Evolutionary conservation across 106 monocot genomes (phyloP).

Genomic region (Platanthera zijinensis): DNA sequence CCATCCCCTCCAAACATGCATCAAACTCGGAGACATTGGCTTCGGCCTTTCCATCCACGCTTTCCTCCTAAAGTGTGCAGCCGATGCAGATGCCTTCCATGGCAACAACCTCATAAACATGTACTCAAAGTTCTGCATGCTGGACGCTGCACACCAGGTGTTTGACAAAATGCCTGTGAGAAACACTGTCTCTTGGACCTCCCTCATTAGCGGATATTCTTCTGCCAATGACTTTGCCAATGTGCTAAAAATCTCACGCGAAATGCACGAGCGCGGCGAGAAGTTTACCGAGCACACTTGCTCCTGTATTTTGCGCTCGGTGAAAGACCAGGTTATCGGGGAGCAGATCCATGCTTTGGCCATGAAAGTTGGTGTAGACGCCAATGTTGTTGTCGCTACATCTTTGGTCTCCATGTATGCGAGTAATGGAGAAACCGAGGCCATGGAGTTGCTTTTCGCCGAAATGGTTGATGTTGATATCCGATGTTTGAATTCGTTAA

Average conservation of each 20-base stretch:
- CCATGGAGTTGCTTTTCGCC: neutral
- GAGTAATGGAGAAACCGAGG: constrained; percentile 4
- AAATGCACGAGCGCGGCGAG: constrained; percentile 13
- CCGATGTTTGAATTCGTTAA: constrained; percentile 18
- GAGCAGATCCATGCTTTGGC: constrained; percentile 10
- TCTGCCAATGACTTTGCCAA: neutral
- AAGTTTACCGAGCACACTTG: constrained; percentile 16
- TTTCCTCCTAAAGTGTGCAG: constrained; percentile 7
- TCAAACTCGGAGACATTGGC: constrained; percentile 3
- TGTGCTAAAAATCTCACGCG: neutral
- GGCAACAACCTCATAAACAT: constrained; percentile 19
- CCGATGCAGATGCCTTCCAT: neutral
- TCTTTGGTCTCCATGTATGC: constrained; percentile 12
- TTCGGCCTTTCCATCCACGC: constrained; percentile 16
- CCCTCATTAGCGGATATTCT: constrained; percentile 12
- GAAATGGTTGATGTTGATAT: constrained; percentile 9
- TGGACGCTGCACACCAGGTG: constrained; percentile 9
- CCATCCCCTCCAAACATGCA: constrained; percentile 16
- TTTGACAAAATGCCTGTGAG: constrained; percentile 15
- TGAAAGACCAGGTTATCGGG: neutral
- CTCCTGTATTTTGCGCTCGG: constrained; percentile 1
- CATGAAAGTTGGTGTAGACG: neutral
- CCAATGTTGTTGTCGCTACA: constrained; percentile 6
- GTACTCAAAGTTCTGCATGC: constrained; percentile 13
- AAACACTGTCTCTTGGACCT: constrained; percentile 17